A percentile compares a stretch with the other conserved stretches of the same genome.
Conservation (phyloP, 441 rosid genomes). For the Hura crepitans region DNA sequence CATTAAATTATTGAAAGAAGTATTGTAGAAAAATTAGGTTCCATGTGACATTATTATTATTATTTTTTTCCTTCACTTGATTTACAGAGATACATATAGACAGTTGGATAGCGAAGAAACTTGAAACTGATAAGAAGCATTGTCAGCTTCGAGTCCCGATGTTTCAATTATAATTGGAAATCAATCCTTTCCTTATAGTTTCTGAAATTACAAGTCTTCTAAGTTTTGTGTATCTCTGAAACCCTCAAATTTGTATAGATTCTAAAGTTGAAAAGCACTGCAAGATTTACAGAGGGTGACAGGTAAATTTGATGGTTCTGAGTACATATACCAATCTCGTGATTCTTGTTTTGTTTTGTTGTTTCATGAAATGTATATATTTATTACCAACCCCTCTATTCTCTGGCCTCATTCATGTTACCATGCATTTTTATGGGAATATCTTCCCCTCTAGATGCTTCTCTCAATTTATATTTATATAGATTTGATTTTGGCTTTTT, state of each 20-base stretch:
- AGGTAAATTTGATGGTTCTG: conserved; percentile 26
- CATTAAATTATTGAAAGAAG: neutral
- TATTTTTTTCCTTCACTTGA: neutral
- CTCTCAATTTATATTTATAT: conserved; percentile 9
- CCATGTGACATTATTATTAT: conserved; percentile 26
- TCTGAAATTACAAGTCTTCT: conserved; percentile 22
- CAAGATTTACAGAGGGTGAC: conserved; percentile 50
- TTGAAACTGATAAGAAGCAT: conserved; percentile 19
- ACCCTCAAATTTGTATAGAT: neutral
- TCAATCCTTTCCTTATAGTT: conserved; percentile 1
- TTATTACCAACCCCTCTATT: conserved; percentile 16
- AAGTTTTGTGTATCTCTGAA: neutral
- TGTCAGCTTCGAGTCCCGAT: conserved; percentile 39
- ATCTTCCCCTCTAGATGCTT: conserved; percentile 25
- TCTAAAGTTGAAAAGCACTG: conserved; percentile 25
- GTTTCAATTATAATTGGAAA: conserved; percentile 34
- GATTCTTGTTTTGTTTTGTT: conserved; percentile 42
- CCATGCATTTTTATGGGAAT: conserved; percentile 36
- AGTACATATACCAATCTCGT: conserved; percentile 41
- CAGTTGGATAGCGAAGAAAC: conserved; percentile 4
- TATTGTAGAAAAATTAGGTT: neutral
- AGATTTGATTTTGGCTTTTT: neutral
- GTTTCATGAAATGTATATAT: conserved; percentile 17
- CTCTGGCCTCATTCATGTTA: conserved; percentile 27
- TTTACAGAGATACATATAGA: too few relatives aligned